These are phyloP conservation scores for Xylariomycetidae sp. DNA, from an alignment of 2,329 filamentous ascomycete genomes.

Conservation along the genomic window DNA sequence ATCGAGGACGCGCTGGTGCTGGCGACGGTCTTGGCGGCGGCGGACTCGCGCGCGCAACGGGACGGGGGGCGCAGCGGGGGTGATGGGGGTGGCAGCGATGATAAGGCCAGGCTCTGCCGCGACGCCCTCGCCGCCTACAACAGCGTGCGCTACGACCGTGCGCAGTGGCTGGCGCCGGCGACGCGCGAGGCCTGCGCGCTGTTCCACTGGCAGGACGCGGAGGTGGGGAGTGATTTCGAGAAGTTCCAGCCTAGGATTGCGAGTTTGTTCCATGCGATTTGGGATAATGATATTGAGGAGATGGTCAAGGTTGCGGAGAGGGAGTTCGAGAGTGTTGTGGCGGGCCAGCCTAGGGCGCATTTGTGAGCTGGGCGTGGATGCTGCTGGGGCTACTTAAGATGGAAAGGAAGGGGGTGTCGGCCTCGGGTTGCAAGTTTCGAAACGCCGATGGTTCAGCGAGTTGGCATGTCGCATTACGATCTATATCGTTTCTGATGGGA, in stretches of 20 bases:
- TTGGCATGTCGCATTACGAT: too few relatives aligned
- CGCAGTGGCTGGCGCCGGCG: constrained; percentile 24
- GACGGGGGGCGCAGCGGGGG: not conserved
- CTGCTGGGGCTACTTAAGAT: too few relatives aligned
- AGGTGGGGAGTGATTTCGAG: constrained; percentile 14
- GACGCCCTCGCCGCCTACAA: constrained; percentile 23
- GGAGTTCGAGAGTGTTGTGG: constrained; percentile 8
- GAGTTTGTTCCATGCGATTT: constrained; percentile 21
- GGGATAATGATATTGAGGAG: constrained; percentile 23
- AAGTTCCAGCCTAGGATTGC: constrained; percentile 17
- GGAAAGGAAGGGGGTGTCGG: too few relatives aligned
- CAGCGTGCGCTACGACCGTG: constrained; percentile 21
- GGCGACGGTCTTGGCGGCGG: constrained; percentile 16
- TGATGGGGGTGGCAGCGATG: not conserved
- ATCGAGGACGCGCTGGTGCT: constrained; percentile 45
- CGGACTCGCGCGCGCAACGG: constrained; percentile 11
- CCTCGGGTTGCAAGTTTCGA: too few relatives aligned
- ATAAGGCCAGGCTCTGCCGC: constrained; percentile 13
- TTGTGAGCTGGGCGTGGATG: constrained; percentile 3
- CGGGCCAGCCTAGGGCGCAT: not conserved
- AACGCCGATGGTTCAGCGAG: too few relatives aligned
- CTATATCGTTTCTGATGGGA: too few relatives aligned
- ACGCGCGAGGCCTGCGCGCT: constrained; percentile 24
- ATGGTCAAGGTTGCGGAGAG: constrained; percentile 17
- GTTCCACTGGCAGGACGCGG: constrained; percentile 23